A percentile compares a stretch with the other conserved stretches of the same genome.
phyloP scores from a whole-genome alignment of 371 early-diverging fungal genomes.

The Mortierella sp. region DNA sequence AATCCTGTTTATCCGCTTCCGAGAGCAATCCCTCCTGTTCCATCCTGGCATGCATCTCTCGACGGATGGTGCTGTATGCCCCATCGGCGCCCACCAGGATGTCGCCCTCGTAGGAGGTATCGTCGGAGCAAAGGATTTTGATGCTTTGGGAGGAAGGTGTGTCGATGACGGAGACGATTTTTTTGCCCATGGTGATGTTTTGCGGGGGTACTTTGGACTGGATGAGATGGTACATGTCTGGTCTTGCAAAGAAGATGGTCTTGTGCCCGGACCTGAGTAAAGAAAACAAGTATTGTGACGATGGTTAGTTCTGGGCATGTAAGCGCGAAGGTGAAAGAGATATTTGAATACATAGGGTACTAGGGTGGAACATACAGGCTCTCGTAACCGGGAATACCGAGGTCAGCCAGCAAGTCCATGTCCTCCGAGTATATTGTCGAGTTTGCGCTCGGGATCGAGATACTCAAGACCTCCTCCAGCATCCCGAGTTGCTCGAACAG shows the following conservation, averaged over 20 bases:
- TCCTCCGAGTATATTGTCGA: not conserved
- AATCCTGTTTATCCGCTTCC: not conserved
- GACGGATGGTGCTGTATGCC: not conserved
- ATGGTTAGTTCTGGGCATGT: not conserved
- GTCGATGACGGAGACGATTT: slow-evolving; percentile 9
- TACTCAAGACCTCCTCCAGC: slow-evolving; percentile 2
- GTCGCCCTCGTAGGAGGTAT: slow-evolving; percentile 6
- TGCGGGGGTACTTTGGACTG: not conserved
- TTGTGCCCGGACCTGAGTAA: not conserved
- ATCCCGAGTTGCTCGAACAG: slow-evolving; percentile 16
- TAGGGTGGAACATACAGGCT: not conserved
- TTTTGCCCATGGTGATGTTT: slow-evolving; percentile 14
- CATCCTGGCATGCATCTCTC: not conserved
- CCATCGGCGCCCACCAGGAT: slow-evolving; percentile 18
- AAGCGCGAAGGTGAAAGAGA: not conserved
- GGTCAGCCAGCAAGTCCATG: not conserved
- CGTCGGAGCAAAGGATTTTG: slow-evolving; percentile 4
- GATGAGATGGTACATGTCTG: not conserved
- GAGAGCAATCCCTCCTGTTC: not conserved
- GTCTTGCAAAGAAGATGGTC: not conserved
- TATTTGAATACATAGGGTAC: not conserved
- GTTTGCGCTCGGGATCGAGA: not conserved
- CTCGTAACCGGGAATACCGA: not conserved
- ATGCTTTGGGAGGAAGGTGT: not conserved
- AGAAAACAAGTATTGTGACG: not conserved